Conservation (phyloP, 2,329 filamentous ascomycete genomes). For the Colletotrichum higginsianum region DNA sequence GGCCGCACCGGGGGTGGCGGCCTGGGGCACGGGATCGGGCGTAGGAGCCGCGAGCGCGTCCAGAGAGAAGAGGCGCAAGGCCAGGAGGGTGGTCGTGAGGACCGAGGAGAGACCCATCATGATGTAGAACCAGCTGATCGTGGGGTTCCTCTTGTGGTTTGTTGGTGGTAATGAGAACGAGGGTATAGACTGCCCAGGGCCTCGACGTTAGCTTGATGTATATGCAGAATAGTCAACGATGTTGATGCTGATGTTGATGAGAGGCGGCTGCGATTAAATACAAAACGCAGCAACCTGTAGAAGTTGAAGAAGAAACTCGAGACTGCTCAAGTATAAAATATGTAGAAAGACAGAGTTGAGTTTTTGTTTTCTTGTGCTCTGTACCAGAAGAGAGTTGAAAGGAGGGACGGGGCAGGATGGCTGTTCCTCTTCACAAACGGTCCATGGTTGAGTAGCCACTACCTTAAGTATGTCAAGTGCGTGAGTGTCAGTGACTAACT, state of each 20-base stretch:
- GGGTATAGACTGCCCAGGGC: conserved; percentile 16
- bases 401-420: not conserved
- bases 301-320: conserved; percentile 32
- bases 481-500: conserved; percentile 38
- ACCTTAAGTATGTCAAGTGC: conserved; percentile 23
- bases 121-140: conserved; percentile 53
- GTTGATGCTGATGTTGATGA: conserved; percentile 20
- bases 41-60: conserved; percentile 53
- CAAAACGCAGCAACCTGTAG: conserved; percentile 14
- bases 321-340: conserved; percentile 10
- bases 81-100: conserved; percentile 59
- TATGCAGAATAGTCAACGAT: not conserved
- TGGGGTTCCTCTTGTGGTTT: conserved; percentile 40
- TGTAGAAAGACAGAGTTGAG: not conserved
- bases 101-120: conserved; percentile 62
- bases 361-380: not conserved
- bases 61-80: conserved; percentile 58
- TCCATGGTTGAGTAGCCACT: conserved; percentile 12
- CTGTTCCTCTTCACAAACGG: not conserved
- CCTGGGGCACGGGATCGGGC: conserved; percentile 43
- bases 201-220: conserved; percentile 16
- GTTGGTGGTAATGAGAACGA: conserved; percentile 28
- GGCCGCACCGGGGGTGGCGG: conserved; percentile 45
- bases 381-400: not conserved
- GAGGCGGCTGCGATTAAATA: conserved; percentile 8